These are phyloP conservation scores for Catunica adiposa DNA, from an alignment of 2,329 filamentous ascomycete species.

Conservation along the genomic window DNA sequence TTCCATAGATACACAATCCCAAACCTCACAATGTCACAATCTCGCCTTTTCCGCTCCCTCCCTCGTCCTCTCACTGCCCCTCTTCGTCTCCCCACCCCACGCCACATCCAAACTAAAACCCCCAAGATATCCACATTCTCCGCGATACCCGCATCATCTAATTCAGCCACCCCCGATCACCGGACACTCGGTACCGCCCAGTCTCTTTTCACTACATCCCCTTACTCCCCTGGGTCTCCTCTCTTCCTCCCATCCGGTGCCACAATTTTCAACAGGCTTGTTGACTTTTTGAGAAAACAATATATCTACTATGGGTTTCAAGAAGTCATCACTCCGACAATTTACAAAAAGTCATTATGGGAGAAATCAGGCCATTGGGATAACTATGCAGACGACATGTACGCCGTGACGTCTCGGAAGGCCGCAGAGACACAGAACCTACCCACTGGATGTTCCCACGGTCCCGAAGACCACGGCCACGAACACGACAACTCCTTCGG, in stretches of 20 bases:
- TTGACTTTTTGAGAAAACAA: conserved; percentile 66
- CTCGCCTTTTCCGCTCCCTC: neutral
- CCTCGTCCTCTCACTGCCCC: neutral
- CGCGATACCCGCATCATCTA: neutral
- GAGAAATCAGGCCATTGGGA: conserved; percentile 73
- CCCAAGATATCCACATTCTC: neutral
- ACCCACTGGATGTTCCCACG: neutral
- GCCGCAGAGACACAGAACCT: neutral
- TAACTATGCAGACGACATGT: conserved; percentile 88
- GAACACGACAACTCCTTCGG: conserved; percentile 52
- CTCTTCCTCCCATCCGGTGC: conserved; percentile 72
- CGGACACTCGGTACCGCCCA: conserved; percentile 46
- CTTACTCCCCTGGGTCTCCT: conserved; percentile 71
- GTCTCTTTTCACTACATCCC: conserved; percentile 61
- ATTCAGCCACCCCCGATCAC: conserved; percentile 30
- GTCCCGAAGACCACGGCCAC: conserved; percentile 19
- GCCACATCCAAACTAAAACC: neutral
- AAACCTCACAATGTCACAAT: neutral
- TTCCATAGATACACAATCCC: neutral
- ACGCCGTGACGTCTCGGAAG: conserved; percentile 47
- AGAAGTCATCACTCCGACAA: conserved; percentile 77
- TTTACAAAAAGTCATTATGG: conserved; percentile 82
- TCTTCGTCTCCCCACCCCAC: neutral
- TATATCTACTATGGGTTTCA: conserved; percentile 74
- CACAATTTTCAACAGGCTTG: conserved; percentile 67